These are phyloP conservation scores for thale cress (Arabidopsis thaliana) DNA, from an alignment of 345 rosid genomes.

Conservation along the genomic window DNA sequence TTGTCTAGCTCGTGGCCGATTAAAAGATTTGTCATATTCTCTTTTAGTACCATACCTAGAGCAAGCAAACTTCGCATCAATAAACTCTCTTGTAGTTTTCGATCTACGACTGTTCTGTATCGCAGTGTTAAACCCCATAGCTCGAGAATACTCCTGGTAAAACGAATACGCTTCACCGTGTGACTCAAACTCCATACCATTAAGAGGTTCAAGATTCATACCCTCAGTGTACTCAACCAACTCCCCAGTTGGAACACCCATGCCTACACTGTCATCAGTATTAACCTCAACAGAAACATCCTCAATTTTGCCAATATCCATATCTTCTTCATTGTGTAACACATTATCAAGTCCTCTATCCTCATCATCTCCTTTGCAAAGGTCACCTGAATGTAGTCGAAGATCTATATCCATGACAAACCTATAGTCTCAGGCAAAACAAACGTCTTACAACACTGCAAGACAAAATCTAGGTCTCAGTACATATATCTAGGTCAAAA, in stretches of 20 bases:
- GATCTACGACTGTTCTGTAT: slow-evolving; percentile 77
- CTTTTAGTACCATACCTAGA: slow-evolving; percentile 73
- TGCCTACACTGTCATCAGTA: slow-evolving; percentile 47
- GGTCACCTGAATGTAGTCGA: slow-evolving; percentile 70
- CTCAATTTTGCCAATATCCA: slow-evolving; percentile 48
- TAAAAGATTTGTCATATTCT: slow-evolving; percentile 65
- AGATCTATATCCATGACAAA: slow-evolving; percentile 70
- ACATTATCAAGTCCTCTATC: slow-evolving; percentile 56
- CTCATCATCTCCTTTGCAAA: slow-evolving; percentile 57
- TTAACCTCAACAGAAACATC: slow-evolving; percentile 48
- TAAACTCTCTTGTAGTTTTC: slow-evolving; percentile 67
- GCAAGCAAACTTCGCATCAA: slow-evolving; percentile 80
- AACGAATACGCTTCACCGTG: slow-evolving; percentile 70
- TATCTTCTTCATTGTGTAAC: slow-evolving; percentile 46
- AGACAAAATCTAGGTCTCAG: neutral
- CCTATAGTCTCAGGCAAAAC: neutral
- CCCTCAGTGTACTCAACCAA: slow-evolving; percentile 51
- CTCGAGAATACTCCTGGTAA: slow-evolving; percentile 76
- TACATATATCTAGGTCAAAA: slow-evolving; percentile 25
- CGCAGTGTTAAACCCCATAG: slow-evolving; percentile 69
- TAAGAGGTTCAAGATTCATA: slow-evolving; percentile 59
- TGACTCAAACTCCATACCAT: slow-evolving; percentile 75
- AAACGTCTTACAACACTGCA: slow-evolving; percentile 25
- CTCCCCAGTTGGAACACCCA: slow-evolving; percentile 41
- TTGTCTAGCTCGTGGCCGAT: slow-evolving; percentile 65